Evolutionary conservation across 306 rosid genomes (phyloP), one percentile per base, ranked within the genome.

Genomic region (Cicer arietinum): DNA sequence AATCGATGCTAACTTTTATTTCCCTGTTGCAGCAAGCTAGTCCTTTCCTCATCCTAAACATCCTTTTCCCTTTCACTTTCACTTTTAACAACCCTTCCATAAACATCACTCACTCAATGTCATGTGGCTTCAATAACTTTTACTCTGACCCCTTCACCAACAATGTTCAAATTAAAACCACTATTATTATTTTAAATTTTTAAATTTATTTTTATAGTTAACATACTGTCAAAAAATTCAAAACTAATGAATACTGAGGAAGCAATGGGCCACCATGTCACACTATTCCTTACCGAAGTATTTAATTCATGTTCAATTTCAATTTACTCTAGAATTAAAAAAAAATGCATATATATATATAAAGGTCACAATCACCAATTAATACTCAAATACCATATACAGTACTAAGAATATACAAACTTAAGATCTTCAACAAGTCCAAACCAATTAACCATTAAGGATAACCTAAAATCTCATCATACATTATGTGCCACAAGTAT

Each of bases 21-120:
- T 83, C 88, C 40, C 86, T 80, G 48, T 73, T 72, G 86, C 98
- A 94, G 86, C 97, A 94, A 73, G 84, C 88, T 42, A 94, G 84
- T 56, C 94, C 84, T 80, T 85, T 81, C 70, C 86, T 86, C 94
- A 94, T 84, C 58, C 17, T 81, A 80, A 79, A 69, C 82, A 71
- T 88, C 81, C 7, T 41, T 42, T 72, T 53, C 58, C 1, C 56
- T 79, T 57, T 74, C 2, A 6, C 44, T 13, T 10, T 22, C 3
- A 22, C 25, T 22, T 22, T 22, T 37, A 18, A 25, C 35, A 25
- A 25, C 4, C 35, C 4, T 4, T 25, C 3, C 4, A 25, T 2
- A 43, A 73, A 30, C 11, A 46, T 74, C 40, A 48, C 57, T 56
- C 37, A 45, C 62, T 73, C 81, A 39, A 52, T 39, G 54, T 45